Conservation (phyloP, 805 yeast genomes). For the Zygosaccharomyces siamensis region DNA sequence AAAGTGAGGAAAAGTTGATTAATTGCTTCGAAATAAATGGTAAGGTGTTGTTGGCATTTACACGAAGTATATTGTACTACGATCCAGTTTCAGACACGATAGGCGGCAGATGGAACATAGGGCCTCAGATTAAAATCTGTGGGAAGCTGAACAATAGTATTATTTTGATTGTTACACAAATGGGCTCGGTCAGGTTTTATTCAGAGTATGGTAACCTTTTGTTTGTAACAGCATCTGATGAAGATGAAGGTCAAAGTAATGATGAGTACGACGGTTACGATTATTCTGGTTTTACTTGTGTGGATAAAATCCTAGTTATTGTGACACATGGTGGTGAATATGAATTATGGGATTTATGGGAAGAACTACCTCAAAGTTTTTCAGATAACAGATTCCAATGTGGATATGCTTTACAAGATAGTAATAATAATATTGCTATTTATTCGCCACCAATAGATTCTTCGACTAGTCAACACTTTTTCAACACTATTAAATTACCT, state of each 20-base stretch:
- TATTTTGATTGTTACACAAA: slow-evolving; percentile 21
- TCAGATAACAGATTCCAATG: slow-evolving; percentile 23
- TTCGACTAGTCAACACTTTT: slow-evolving; percentile 16
- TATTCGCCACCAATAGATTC: slow-evolving; percentile 28
- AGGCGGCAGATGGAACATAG: slow-evolving; percentile 11
- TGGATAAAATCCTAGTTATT: slow-evolving; percentile 14
- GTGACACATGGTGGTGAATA: slow-evolving; percentile 22
- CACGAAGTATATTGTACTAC: slow-evolving; percentile 18
- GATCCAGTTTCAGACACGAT: slow-evolving; percentile 16
- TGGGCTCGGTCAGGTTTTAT: slow-evolving; percentile 22
- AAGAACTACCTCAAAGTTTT: slow-evolving; percentile 18
- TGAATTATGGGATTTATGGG: slow-evolving; percentile 30
- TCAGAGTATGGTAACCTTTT: slow-evolving; percentile 29
- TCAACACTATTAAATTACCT: slow-evolving; percentile 29
- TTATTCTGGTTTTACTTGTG: slow-evolving; percentile 18
- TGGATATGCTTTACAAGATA: slow-evolving; percentile 22
- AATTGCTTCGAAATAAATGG: slow-evolving; percentile 13
- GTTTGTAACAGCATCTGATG: slow-evolving; percentile 23
- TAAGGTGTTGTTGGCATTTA: slow-evolving; percentile 17
- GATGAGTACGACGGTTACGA: slow-evolving; percentile 3
- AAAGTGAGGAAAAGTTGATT: slow-evolving; percentile 9
- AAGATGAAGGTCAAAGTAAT: slow-evolving; percentile 10
- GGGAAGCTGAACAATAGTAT: slow-evolving; percentile 18
- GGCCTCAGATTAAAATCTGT: slow-evolving; percentile 20
- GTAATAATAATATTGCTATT: slow-evolving; percentile 28